phyloP scores from a whole-genome alignment of 2,329 filamentous ascomycete species.

The Didymella exigua region DNA sequence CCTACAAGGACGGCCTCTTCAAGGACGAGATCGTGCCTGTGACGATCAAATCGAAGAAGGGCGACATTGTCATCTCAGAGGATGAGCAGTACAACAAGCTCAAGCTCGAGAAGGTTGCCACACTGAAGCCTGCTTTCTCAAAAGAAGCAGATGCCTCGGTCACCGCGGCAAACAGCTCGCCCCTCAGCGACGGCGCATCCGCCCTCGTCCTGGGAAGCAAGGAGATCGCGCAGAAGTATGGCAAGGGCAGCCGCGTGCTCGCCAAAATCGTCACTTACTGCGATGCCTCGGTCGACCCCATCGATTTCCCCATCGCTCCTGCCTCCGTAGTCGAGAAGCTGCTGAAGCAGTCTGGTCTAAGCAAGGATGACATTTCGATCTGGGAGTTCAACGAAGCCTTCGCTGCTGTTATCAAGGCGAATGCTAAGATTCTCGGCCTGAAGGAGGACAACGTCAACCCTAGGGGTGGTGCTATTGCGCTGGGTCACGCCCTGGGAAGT shows the following conservation, averaged over 20 bases:
- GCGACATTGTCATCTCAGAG: constrained; percentile 72
- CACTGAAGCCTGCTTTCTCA: constrained; percentile 88
- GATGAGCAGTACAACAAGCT: constrained; percentile 91
- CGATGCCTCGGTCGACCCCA: constrained; percentile 83
- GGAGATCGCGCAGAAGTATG: constrained; percentile 80
- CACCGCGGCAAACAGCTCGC: constrained; percentile 92
- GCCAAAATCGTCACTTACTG: constrained; percentile 84
- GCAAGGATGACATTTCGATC: constrained; percentile 85
- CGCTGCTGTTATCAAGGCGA: constrained; percentile 91
- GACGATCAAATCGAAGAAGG: constrained; percentile 82
- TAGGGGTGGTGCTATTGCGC: constrained; percentile 86
- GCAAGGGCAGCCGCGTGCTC: constrained; percentile 77
- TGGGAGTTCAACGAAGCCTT: constrained; percentile 99
- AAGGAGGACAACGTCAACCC: constrained; percentile 82
- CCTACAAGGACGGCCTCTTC: constrained; percentile 83
- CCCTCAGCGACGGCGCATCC: constrained; percentile 91
- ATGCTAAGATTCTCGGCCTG: constrained; percentile 87
- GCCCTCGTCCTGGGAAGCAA: constrained; percentile 85
- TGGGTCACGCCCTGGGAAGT: constrained; percentile 91
- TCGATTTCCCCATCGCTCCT: constrained; percentile 94
- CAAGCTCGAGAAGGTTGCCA: constrained; percentile 83
- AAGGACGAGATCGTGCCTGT: constrained; percentile 90
- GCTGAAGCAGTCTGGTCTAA: constrained; percentile 85
- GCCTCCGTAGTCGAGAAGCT: constrained; percentile 91
- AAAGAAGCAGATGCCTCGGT: constrained; percentile 89